Evolutionary conservation across 2,329 filamentous ascomycete species (phyloP).

Genomic region (Beauveria asiatica): DNA sequence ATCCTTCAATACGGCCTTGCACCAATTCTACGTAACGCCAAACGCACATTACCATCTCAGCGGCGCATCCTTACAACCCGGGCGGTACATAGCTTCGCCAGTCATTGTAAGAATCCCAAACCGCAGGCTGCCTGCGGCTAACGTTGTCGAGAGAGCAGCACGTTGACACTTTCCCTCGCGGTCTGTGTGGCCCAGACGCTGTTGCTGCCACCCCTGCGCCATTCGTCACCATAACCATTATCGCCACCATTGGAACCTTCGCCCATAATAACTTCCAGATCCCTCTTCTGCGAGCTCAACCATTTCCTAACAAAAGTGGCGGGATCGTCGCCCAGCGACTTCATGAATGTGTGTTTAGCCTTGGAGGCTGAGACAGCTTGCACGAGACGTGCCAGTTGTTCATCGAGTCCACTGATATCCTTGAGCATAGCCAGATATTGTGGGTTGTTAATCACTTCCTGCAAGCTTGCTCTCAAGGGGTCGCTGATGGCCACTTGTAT

Average conservation of each 20-base stretch:
- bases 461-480: constrained; percentile 61
- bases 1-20: no score
- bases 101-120: no score
- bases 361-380: constrained; percentile 79
- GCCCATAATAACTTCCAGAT: constrained; percentile 80
- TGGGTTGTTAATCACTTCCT: constrained; percentile 59
- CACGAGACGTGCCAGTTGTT: constrained; percentile 74
- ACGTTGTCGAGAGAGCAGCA: constrained; percentile 47
- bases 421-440: constrained; percentile 64
- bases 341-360: constrained; percentile 84
- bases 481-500: constrained; percentile 78
- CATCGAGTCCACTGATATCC: constrained; percentile 69
- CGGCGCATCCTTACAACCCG: no score
- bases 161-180: constrained; percentile 54
- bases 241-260: constrained; percentile 60
- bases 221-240: constrained; percentile 53
- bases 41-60: no score
- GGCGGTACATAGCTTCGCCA: no score
- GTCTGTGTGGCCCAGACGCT: constrained; percentile 51
- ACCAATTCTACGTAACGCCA: no score
- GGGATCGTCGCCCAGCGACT: constrained; percentile 69
- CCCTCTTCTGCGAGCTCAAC: constrained; percentile 84
- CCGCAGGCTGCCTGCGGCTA: constrained; percentile 12
- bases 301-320: constrained; percentile 77
- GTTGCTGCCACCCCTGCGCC: constrained; percentile 50